Evolutionary conservation across 495 filamentous ascomycete genomes (phyloP), one percentile per base, ranked within the genome.

Genomic region (Lichina pygmaea): DNA sequence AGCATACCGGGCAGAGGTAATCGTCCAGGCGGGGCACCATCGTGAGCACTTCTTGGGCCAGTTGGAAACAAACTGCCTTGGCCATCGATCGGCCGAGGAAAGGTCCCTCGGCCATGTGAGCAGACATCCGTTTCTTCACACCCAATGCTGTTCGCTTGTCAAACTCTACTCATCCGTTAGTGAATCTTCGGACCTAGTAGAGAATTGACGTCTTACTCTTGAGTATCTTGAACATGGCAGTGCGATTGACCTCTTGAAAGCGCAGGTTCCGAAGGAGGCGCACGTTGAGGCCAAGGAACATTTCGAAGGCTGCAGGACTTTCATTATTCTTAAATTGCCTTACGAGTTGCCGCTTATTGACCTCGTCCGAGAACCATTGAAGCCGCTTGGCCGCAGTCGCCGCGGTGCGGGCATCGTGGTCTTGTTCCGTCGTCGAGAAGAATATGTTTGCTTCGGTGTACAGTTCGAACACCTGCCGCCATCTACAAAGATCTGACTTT

Each of bases 1-100:
- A 68, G 62, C 79, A 85, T 13, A 84, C 69, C n/a, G 77, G 73
- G 50, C 79, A 85, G 31, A 69, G 62, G 58, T 78, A 79, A 58
- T 82, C 78, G 41, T 77, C 68, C 24, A 81, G 52, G 50, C 78
- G 78, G 10, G 79, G 79, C 12, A 82, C 73, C 40, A 72, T 59
- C 10, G 62, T 61, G 36, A 84, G 58, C 2, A 85, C 64, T 36
- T 78, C 67, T 10, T 64, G 64, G 6, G 68, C 71, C 41, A 85
- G 59, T 50, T 75, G 68, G 33, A 68, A 67, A 58, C 75, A 79
- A 37, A 82, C 60, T 38, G 74, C 68, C 49, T 70, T 77, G 24
- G 79, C 71, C 34, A 81, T 65, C 33, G 57, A 62, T 43, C 61
- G 67, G 5, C 68, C 64, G 50, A 73, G 64, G 46, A 70, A 66